Conservation (phyloP, 495 filamentous ascomycete species). For the Pseudotulostoma volvatum region DNA sequence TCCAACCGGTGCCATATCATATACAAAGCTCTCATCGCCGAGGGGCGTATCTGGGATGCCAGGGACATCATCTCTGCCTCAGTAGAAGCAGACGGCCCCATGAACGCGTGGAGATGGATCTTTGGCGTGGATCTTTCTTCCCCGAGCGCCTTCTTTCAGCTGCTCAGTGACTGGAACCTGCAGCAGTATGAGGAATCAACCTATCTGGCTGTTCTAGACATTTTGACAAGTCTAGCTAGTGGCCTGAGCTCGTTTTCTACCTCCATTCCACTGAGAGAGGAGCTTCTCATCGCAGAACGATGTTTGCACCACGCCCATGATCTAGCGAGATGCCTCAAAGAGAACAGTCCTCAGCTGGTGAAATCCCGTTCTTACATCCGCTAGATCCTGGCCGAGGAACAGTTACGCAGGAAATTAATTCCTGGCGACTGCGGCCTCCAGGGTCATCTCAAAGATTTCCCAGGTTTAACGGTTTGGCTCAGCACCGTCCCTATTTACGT, state of each 20-base stretch:
- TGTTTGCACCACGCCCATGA: not conserved
- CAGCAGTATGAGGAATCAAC: slow-evolving; percentile 2
- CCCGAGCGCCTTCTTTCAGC: too few species aligned
- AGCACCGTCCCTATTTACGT: slow-evolving; percentile 4
- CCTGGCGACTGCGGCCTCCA: too few species aligned
- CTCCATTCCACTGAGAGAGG: not conserved
- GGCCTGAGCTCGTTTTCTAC: not conserved
- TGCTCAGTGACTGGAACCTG: not conserved
- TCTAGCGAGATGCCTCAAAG: slow-evolving; percentile 1
- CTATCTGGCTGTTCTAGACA: not conserved
- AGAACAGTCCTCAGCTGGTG: slow-evolving; percentile 1
- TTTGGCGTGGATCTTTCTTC: too few species aligned
- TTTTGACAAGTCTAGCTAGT: not conserved
- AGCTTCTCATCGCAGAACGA: not conserved
- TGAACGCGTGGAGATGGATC: too few species aligned
- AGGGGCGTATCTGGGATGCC: slow-evolving; percentile 1
- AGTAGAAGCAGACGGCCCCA: too few species aligned
- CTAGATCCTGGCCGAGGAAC: slow-evolving; percentile 9
- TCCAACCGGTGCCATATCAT: too few species aligned
- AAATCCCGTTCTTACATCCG: slow-evolving; percentile 4
- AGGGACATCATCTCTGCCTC: not conserved
- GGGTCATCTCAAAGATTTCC: not conserved
- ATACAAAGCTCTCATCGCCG: not conserved
- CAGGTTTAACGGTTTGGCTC: slow-evolving; percentile 2
- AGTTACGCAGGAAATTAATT: too few species aligned